phyloP scores from a whole-genome alignment of 345 rosid species.

The Murraya paniculata region DNA sequence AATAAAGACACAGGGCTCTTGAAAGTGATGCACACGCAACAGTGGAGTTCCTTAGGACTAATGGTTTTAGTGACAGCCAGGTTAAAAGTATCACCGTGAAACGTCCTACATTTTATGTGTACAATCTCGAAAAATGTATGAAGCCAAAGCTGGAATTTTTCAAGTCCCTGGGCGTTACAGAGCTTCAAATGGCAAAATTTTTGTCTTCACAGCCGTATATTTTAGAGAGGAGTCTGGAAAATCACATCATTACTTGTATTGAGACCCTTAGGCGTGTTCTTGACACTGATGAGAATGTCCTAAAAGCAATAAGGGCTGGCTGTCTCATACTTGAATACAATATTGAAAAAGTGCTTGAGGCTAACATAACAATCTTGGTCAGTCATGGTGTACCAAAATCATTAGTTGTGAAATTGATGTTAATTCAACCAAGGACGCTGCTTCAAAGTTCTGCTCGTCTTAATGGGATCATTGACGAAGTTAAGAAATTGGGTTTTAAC shows the following conservation, averaged over 20 bases:
- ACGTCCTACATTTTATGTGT: background rate
- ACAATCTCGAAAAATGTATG: background rate
- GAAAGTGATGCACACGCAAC: background rate
- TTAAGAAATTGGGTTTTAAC: slow-evolving; percentile 14
- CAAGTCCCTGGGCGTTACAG: slow-evolving; percentile 16
- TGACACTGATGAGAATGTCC: slow-evolving; percentile 2
- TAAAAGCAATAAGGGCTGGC: slow-evolving; percentile 2
- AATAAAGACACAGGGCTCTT: background rate
- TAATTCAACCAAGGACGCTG: background rate
- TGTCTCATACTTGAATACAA: background rate
- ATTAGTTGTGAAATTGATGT: background rate
- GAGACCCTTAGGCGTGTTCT: slow-evolving; percentile 5
- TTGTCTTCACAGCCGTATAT: slow-evolving; percentile 11
- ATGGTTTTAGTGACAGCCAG: slow-evolving; percentile 4
- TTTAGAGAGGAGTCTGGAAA: slow-evolving; percentile 21
- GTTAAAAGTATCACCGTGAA: slow-evolving; percentile 6
- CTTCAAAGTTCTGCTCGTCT: background rate
- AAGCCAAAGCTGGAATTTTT: slow-evolving; percentile 26
- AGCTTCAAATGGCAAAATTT: slow-evolving; percentile 4
- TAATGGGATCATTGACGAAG: slow-evolving; percentile 2
- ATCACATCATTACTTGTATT: slow-evolving; percentile 14
- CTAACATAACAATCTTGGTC: background rate
- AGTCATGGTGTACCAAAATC: slow-evolving; percentile 2
- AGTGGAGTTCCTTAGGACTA: background rate
- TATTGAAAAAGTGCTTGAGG: background rate